These are phyloP conservation scores for Magnolia officinalis DNA, from an alignment of 164 flowering plant genomes.

Conservation along the genomic window DNA sequence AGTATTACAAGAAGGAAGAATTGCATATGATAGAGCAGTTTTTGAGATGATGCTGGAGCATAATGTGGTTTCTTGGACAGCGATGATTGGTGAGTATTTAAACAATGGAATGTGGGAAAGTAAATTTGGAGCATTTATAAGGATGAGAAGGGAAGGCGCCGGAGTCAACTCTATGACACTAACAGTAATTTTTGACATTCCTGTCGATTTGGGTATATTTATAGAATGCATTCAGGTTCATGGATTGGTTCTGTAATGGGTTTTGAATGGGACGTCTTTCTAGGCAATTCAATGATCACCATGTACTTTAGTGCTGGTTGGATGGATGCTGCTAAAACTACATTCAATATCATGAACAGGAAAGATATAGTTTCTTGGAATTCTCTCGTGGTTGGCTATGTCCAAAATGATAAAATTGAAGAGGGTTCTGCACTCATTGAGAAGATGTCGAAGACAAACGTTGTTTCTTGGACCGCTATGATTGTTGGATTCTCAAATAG, in stretches of 20 bases:
- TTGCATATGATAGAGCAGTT: conserved; percentile 30
- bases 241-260: conserved; percentile 34
- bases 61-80: conserved; percentile 48
- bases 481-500: conserved; percentile 29
- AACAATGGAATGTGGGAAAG: conserved; percentile 23
- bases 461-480: conserved; percentile 45
- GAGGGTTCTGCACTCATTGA: conserved; percentile 34
- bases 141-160: conserved; percentile 36
- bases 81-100: conserved; percentile 44
- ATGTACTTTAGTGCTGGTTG: conserved; percentile 39
- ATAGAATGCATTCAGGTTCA: conserved; percentile 41
- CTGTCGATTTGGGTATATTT: conserved; percentile 22
- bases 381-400: conserved; percentile 32
- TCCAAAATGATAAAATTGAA: conserved; percentile 29
- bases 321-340: conserved; percentile 24
- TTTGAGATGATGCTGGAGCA: conserved; percentile 34
- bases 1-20: conserved; percentile 32
- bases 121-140: conserved; percentile 28
- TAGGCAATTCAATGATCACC: conserved; percentile 37
- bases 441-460: conserved; percentile 30
- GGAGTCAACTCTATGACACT: conserved; percentile 26
- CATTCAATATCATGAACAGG: conserved; percentile 24
- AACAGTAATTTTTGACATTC: conserved; percentile 35
- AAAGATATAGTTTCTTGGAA: conserved; percentile 42
- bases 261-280: conserved; percentile 32